Conservation (phyloP, 2,329 filamentous ascomycete genomes). For the Blastomyces percursus region DNA sequence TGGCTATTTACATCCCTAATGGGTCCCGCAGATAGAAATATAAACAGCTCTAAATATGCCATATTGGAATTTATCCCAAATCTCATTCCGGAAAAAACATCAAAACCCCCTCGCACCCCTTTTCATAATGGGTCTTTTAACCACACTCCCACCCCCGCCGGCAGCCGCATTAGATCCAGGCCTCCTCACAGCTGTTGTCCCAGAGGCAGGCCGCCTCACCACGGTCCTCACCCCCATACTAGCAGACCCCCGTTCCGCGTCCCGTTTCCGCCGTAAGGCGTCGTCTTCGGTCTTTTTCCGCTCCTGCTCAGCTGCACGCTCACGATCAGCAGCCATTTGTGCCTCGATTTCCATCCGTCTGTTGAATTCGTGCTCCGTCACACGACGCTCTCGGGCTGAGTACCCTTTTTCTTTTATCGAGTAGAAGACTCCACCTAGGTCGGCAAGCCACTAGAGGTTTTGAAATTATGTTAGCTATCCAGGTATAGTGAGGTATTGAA, state of each 20-base stretch:
- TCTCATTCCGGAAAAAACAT: background rate
- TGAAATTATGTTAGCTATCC: background rate
- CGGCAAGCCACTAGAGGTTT: conserved; percentile 62
- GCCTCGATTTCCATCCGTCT: conserved; percentile 84
- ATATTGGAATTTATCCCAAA: background rate
- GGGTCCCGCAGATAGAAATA: background rate
- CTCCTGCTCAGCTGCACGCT: conserved; percentile 36
- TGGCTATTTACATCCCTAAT: background rate
- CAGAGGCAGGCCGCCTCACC: conserved; percentile 25
- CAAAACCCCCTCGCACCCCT: conserved; percentile 24
- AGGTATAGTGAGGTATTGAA: background rate
- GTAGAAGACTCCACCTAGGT: conserved; percentile 94
- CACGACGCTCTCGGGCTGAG: conserved; percentile 69
- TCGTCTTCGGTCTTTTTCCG: conserved; percentile 30
- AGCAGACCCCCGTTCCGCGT: conserved; percentile 26
- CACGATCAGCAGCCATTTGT: conserved; percentile 80
- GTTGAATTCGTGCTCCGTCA: conserved; percentile 88
- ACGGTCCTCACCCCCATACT: conserved; percentile 17
- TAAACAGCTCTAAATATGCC: background rate
- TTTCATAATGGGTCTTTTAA: conserved; percentile 29
- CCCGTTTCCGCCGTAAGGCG: conserved; percentile 24
- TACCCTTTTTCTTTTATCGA: conserved; percentile 97
- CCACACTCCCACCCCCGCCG: conserved; percentile 24
- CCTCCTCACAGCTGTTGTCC: conserved; percentile 20
- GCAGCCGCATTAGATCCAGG: conserved; percentile 17